Percentiles rank a stretch among this genome's conserved stretches.
phyloP scores from a whole-genome alignment of 208 protist genomes.

The Acanthamoeba castellanii region DNA sequence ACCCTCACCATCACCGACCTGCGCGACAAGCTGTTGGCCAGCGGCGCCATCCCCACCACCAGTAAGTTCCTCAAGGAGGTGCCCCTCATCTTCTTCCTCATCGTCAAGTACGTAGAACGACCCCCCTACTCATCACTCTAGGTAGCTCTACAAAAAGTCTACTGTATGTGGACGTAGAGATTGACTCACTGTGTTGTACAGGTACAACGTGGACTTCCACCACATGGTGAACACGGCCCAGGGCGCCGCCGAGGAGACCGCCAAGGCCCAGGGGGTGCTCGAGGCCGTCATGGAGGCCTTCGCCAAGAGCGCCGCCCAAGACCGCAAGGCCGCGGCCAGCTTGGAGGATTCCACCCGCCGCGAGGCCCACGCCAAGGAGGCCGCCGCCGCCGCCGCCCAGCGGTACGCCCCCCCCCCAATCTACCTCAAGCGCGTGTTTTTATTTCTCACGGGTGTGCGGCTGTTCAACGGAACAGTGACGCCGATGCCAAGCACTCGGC shows the following conservation, averaged over 20 bases:
- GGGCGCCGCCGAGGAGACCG: constrained; percentile 52
- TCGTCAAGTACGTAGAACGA: constrained; percentile 51
- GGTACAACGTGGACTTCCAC: constrained; percentile 48
- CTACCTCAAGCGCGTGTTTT: neutral
- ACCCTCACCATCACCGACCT: constrained; percentile 75
- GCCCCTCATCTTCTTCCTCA: constrained; percentile 67
- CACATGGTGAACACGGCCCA: constrained; percentile 52
- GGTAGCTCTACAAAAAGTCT: too few relatives aligned
- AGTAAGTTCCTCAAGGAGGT: constrained; percentile 38
- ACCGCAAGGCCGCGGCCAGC: constrained; percentile 31
- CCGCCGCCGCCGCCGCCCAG: neutral
- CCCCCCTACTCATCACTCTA: too few relatives aligned
- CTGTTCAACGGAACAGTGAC: neutral
- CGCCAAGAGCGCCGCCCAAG: constrained; percentile 21
- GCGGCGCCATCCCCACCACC: constrained; percentile 39
- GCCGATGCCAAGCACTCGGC: neutral
- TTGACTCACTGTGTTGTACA: neutral
- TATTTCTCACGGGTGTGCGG: neutral
- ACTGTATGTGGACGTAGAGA: too few relatives aligned
- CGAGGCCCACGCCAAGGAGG: constrained; percentile 10
- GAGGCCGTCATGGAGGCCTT: constrained; percentile 20
- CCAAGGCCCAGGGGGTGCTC: constrained; percentile 59
- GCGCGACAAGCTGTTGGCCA: constrained; percentile 64
- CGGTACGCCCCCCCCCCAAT: neutral
- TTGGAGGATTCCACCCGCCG: constrained; percentile 16